A percentile compares a stretch with the other conserved stretches of the same genome.
Evolutionary conservation across 2,329 filamentous ascomycete species (phyloP).

Genomic region (Alternaria sp.): DNA sequence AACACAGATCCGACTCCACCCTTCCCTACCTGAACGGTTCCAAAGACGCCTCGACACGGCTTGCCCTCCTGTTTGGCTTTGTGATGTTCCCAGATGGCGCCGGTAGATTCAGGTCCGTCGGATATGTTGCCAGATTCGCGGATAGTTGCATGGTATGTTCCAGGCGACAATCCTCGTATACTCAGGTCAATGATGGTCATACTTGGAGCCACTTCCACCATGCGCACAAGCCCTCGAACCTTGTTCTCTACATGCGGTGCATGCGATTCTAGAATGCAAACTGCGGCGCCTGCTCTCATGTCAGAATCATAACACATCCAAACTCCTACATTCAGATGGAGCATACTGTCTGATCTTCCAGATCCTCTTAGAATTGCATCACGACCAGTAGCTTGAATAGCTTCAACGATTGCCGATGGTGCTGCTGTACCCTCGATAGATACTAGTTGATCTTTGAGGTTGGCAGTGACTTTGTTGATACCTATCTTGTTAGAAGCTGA

Average conservation of each 20-base stretch:
- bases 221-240: conserved; percentile 86
- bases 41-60: conserved; percentile 70
- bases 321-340: conserved; percentile 10
- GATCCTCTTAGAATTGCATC: conserved; percentile 94
- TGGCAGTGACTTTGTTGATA: conserved; percentile 82
- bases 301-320: conserved; percentile 10
- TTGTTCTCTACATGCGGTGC: conserved; percentile 67
- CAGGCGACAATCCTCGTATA: conserved; percentile 80
- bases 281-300: conserved; percentile 70
- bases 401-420: conserved; percentile 86
- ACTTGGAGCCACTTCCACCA: conserved; percentile 86
- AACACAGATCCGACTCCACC: conserved; percentile 82
- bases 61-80: conserved; percentile 57
- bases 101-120: conserved; percentile 80
- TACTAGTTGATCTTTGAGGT: conserved; percentile 82
- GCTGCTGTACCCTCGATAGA: conserved; percentile 88
- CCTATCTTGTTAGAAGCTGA: conserved; percentile 59
- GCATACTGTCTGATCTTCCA: conserved; percentile 82
- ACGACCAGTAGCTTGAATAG: conserved; percentile 87
- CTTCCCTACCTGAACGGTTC: conserved; percentile 76
- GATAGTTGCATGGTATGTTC: conserved; percentile 83
- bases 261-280: conserved; percentile 94
- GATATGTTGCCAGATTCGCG: conserved; percentile 88
- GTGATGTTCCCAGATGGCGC: conserved; percentile 76
- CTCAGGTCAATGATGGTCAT: conserved; percentile 89